Percentiles rank a stretch among this genome's conserved stretches.
Evolutionary conservation across 768 basidiomycete genomes (phyloP).

Genomic region (Dioszegia crocea): DNA sequence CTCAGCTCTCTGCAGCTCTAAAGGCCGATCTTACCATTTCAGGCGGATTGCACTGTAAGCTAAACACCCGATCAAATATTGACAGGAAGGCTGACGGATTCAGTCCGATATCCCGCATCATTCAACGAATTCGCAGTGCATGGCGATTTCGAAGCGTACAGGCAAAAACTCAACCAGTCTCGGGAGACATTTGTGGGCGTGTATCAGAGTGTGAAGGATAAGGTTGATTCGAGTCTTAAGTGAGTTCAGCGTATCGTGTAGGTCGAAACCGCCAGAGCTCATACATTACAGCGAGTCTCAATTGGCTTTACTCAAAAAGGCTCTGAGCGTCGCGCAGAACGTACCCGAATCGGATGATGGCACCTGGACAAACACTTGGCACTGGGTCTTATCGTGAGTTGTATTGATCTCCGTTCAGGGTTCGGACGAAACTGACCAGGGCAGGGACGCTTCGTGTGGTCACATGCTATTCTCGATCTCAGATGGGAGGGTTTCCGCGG

Average conservation of each 20-base stretch:
- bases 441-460: slow-evolving; percentile 87
- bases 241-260: slow-evolving; percentile 29
- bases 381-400: slow-evolving; percentile 76
- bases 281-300: slow-evolving; percentile 62
- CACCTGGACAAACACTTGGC: slow-evolving; percentile 99
- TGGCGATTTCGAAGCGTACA: slow-evolving; percentile 79
- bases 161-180: slow-evolving; percentile 69
- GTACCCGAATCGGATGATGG: slow-evolving; percentile 80
- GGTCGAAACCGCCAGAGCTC: background rate
- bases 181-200: slow-evolving; percentile 82
- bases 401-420: background rate
- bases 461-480: slow-evolving; percentile 80
- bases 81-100: slow-evolving; percentile 4
- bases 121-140: slow-evolving; percentile 98
- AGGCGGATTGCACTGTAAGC: slow-evolving; percentile 76
- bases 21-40: slow-evolving; percentile 93
- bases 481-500: slow-evolving; percentile 86
- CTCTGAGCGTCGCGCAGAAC: slow-evolving; percentile 74
- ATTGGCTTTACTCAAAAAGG: slow-evolving; percentile 80
- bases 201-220: slow-evolving; percentile 88
- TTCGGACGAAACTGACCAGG: background rate
- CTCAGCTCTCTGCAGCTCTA: slow-evolving; percentile 80
- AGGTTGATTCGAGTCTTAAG: slow-evolving; percentile 88
- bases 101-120: slow-evolving; percentile 82
- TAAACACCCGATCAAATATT: background rate